Base-by-base conservation (phyloP, 2,329 filamentous ascomycete species). In the Leptosphaerulina australis region DNA sequence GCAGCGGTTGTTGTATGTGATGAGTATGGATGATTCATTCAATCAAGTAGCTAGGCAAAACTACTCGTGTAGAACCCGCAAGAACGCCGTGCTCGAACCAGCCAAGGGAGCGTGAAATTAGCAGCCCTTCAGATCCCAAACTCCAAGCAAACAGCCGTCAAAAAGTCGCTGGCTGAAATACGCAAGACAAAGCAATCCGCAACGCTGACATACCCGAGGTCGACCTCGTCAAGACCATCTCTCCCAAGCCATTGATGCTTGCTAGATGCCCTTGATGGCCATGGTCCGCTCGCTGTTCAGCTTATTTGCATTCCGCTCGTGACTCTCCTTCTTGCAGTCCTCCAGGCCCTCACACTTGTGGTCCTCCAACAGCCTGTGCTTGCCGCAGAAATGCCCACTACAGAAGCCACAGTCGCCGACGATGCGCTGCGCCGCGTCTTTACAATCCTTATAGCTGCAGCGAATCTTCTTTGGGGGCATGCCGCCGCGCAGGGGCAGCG, bases 371-470 rank as follows among this genome's bases (percentile, higher is more conserved):
- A 97, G 83, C 48, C 94, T 84, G 77, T 99, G 94, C 79, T 91
- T 96, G 65, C 90, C 90, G 77, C 94, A 99, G 80, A 90, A 97
- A 73, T 95, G 90, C 35, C 92, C 91, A 47, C 88, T 81, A 79
- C 94, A 99, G 81, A 97, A 97, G 55, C 86, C 88, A 77, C 94
- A 99, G 79, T 97, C 93, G 45, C 94, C 94, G 52, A 97, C 90
- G 68, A 99, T 97, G 60, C 90, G 88, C 75, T 97, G 92, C 12
- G 91, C 92, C 22, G 84, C 83, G 64, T 91, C 87, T 71, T 86
- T 90, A 85, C 94, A 97, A 63, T 91, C 87, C 76, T 93, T 92
- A 79, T 90, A 91, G 59, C 82, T 88, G 81, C 94, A 97, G 65
- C 89, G 87, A 63, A 88, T 85, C 81, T 89, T 91, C 78, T 88